Base-by-base conservation (phyloP, 441 rosid genomes). In the Pelargonium myrrhifolium region DNA sequence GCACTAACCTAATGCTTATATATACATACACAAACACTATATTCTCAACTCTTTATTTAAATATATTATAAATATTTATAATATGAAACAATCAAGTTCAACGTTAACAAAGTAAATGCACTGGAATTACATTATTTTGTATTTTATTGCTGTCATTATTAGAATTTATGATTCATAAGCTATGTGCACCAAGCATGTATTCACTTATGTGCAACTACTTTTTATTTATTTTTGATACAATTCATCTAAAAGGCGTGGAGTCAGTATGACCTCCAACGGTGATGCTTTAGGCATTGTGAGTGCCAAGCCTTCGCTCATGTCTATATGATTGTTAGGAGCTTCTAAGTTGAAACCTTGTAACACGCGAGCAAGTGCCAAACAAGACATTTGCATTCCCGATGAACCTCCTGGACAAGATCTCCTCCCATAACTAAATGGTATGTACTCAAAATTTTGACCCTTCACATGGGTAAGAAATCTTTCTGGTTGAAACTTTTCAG, bases 231-330 rank as follows among this genome's bases (percentile, higher is more conserved):
- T 7, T 1, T 47, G n/a, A 17, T 47, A 47, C 15, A 47, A 17
- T 4, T 47, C 53, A 11, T 47, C 2, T 11, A 17, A 2, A 47
- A 76, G 72, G 63, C 81, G 72, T 53, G 88, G 88, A 9, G 72
- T 67, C 20, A 84, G 59, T 14, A 72, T 40, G 31, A 79, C 79
- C 45, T 80, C 84, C 37, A 84, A 74, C 47, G 86, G 86, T 3
- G 81, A 74, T 20, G 82, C 84, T 76, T 71, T 85, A 1, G 85
- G 80, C 53, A 71, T 69, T 43, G 82, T 72, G 42, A 80, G 15
- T 15, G 81, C 85, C 24, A 79, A 77, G 10, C 77, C 62, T 63
- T 81, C 88, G 15, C 66, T 75, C 86, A 79, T 81, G 66, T 82
- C 84, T 28, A 85, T 67, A 26, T 11, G 15, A 21, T 63, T 0